Conservation (phyloP, 108 stramenopile genomes). For the Aureococcus anophagefferens region DNA sequence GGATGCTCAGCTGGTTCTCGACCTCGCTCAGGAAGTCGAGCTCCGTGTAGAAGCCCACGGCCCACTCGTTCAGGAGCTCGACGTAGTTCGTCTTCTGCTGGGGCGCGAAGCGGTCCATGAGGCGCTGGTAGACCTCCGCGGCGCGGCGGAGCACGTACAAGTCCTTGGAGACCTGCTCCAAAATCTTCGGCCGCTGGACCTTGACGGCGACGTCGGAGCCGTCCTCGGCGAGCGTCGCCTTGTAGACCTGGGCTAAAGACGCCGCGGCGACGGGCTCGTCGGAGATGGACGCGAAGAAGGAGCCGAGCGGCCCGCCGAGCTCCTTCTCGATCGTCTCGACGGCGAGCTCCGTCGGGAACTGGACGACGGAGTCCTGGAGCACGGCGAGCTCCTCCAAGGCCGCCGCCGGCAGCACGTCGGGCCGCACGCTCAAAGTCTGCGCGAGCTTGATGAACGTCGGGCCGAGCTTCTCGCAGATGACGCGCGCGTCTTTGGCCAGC, state of each 20-base stretch:
- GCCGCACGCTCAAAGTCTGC: conserved; percentile 79
- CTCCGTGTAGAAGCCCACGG: conserved; percentile 76
- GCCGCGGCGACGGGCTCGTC: conserved; percentile 82
- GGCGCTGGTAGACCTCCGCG: conserved; percentile 73
- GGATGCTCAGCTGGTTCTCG: conserved; percentile 56
- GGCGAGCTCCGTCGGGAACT: conserved; percentile 68
- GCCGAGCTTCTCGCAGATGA: conserved; percentile 83
- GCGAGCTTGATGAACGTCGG: conserved; percentile 77
- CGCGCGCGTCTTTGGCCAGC: conserved; percentile 63
- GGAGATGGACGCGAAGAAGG: conserved; percentile 70
- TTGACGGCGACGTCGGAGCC: conserved; percentile 76
- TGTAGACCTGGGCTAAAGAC: conserved; percentile 71
- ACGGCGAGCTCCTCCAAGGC: conserved; percentile 75
- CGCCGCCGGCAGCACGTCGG: conserved; percentile 78
- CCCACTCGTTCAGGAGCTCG: conserved; percentile 71
- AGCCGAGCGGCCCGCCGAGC: conserved; percentile 65
- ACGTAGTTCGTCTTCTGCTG: conserved; percentile 78
- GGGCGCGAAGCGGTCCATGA: conserved; percentile 72
- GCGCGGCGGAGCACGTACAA: conserved; percentile 73
- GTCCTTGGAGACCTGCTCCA: conserved; percentile 70
- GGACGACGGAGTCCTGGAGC: conserved; percentile 77
- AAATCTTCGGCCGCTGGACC: conserved; percentile 69
- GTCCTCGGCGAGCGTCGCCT: conserved; percentile 56
- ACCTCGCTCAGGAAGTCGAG: conserved; percentile 62
- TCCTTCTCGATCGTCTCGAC: conserved; percentile 68